A percentile compares a stretch with the other conserved stretches of the same genome.
Conservation (phyloP, 176 grass and related monocot genomes). For the Sorghum bicolor region DNA sequence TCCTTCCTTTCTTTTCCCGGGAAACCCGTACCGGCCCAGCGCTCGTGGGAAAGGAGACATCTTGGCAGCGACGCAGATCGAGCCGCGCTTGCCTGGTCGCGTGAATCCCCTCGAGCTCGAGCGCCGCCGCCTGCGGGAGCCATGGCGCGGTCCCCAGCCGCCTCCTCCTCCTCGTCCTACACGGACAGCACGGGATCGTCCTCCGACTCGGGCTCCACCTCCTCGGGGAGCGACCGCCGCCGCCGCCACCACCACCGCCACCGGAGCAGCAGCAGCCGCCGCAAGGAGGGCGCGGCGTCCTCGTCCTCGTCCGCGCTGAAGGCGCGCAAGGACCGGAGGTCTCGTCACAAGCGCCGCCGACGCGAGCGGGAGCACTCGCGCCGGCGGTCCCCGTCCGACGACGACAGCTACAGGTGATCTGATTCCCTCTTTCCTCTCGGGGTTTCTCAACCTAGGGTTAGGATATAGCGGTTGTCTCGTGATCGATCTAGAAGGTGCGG, state of each 20-base stretch:
- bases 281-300: slow-evolving; percentile 36
- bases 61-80: background rate
- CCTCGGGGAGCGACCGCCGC: slow-evolving; percentile 31
- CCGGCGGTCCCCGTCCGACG: slow-evolving; percentile 31
- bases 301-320: slow-evolving; percentile 46
- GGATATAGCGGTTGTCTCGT: background rate
- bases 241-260: slow-evolving; percentile 25
- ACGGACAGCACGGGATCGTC: slow-evolving; percentile 22
- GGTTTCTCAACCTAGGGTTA: slow-evolving; percentile 24
- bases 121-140: slow-evolving; percentile 1
- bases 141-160: slow-evolving; percentile 39
- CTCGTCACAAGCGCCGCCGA: slow-evolving; percentile 43
- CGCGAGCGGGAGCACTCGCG: slow-evolving; percentile 3
- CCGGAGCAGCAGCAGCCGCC: slow-evolving; percentile 6
- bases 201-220: background rate
- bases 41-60: background rate
- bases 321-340: slow-evolving; percentile 53
- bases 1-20: too few relatives aligned
- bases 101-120: background rate
- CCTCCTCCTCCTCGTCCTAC: slow-evolving; percentile 21
- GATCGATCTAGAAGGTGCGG: background rate
- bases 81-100: background rate
- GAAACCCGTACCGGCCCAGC: background rate
- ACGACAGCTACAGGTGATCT: slow-evolving; percentile 39
- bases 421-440: background rate